Evolutionary conservation across 768 basidiomycete species (phyloP).

Genomic region (Phaffia australis): DNA sequence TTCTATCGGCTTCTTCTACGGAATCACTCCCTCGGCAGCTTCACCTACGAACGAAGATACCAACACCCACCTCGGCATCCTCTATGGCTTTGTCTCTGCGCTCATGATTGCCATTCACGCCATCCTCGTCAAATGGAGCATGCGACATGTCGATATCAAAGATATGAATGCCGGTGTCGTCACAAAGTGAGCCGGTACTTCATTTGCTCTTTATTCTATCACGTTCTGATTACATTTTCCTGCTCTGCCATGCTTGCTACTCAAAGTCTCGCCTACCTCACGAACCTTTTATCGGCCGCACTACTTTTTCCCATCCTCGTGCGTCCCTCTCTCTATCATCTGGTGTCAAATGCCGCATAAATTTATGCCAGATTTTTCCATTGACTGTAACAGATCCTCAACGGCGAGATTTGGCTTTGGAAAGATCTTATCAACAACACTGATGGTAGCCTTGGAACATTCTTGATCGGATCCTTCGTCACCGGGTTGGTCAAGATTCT

Average conservation of each 20-base stretch:
- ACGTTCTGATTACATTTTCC: neutral
- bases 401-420: slow-evolving; percentile 21
- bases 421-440: slow-evolving; percentile 8
- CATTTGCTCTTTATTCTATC: neutral
- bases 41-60: slow-evolving; percentile 28
- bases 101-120: slow-evolving; percentile 66
- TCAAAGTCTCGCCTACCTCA: slow-evolving; percentile 57
- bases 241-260: too few relatives aligned
- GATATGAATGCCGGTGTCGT: slow-evolving; percentile 45
- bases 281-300: slow-evolving; percentile 57
- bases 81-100: slow-evolving; percentile 62
- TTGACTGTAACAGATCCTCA: slow-evolving; percentile 9
- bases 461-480: slow-evolving; percentile 22
- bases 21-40: slow-evolving; percentile 25
- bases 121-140: slow-evolving; percentile 60
- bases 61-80: slow-evolving; percentile 41
- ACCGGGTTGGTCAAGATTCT: slow-evolving; percentile 4
- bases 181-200: slow-evolving; percentile 41
- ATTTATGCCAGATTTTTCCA: neutral
- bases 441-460: slow-evolving; percentile 13
- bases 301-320: slow-evolving; percentile 40
- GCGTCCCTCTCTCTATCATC: neutral
- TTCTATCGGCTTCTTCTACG: slow-evolving; percentile 23
- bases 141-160: slow-evolving; percentile 49
- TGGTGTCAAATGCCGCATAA: neutral